Evolutionary conservation across 352 stramenopile genomes (phyloP), one percentile per base, ranked within the genome.

Genomic region (Pythium diclinum): DNA sequence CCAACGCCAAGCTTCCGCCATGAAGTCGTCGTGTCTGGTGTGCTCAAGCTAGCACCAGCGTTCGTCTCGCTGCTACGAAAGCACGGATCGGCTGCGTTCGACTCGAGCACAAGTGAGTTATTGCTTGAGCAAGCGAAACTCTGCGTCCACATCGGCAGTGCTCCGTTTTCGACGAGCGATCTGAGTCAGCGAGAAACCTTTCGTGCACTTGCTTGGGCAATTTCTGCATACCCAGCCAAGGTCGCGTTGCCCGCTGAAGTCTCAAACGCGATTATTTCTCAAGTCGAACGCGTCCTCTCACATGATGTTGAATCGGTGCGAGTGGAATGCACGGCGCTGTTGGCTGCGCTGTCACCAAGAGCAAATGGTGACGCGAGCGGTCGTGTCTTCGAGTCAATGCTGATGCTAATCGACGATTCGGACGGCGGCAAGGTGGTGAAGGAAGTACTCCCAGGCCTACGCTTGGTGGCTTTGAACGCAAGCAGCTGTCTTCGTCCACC

Each of bases 51-150:
- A 10, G 54, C 42, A 16, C 33, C 46, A 19, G 42, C 60, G 0
- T 67, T 67, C 49, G 10, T 53, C 17, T 9, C 53, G n/a, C 5
- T 62, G 13, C 9, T 58, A 7, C 40, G 51, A 25, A 61, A 58
- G 46, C 25, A 23, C 16, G 36, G 19, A 11, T n/a, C 17, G 14
- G 25, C 32, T 10, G 16, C 34, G 4, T 23, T 67, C 3, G 21
- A 44, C 6, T 17, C 32, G 23, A 36, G 40, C 14, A n/a, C 44
- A 13, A 36, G 10, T n/a, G 53, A 67, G 32, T 33, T 67, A 13
- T 25, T 67, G 5, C 16, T 42, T 9, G 53, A 53, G 19, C 33
- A 62, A 34, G 42, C 25, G 14, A 11, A 21, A 19, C 16, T 57
- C 0, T 52, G 40, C 44, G 30, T 62, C n/a, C 58, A 21, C 3